These are phyloP conservation scores for Sphaerobolus stellatus DNA, from an alignment of 1,284 basidiomycete species.

Conservation along the genomic window DNA sequence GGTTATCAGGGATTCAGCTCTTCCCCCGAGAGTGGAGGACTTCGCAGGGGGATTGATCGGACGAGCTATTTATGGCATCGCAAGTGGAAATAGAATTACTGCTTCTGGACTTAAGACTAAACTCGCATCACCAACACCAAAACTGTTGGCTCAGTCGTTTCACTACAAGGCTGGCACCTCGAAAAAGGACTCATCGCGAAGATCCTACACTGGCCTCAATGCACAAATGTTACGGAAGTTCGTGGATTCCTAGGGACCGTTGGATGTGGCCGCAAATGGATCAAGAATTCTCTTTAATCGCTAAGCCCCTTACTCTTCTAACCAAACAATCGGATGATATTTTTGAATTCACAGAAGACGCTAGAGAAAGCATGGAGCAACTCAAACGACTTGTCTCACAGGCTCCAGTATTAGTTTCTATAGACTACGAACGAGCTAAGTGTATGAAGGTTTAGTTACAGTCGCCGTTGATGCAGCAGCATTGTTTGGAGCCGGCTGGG, in stretches of 20 bases:
- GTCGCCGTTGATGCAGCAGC: conserved; percentile 36
- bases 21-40: conserved; percentile 26
- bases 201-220: conserved; percentile 26
- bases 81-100: conserved; percentile 26
- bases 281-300: conserved; percentile 27
- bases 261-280: conserved; percentile 27
- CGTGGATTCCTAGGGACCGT: conserved; percentile 29
- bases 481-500: conserved; percentile 34
- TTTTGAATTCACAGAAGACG: conserved; percentile 23
- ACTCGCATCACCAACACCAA: conserved; percentile 12
- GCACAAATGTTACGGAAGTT: conserved; percentile 22
- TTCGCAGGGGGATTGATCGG: conserved; percentile 33
- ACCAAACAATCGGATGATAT: conserved; percentile 26
- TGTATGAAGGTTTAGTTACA: conserved; percentile 28
- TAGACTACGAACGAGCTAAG: conserved; percentile 33
- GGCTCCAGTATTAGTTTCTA: conserved; percentile 23
- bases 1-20: conserved; percentile 24
- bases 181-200: conserved; percentile 21
- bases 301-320: conserved; percentile 26
- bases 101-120: conserved; percentile 22
- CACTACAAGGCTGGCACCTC: conserved; percentile 23
- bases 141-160: conserved; percentile 22
- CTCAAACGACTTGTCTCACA: conserved; percentile 27
- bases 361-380: conserved; percentile 22
- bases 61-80: conserved; percentile 26